Base-by-base conservation (phyloP, 345 rosid species). In the Excoecaria agallocha region DNA sequence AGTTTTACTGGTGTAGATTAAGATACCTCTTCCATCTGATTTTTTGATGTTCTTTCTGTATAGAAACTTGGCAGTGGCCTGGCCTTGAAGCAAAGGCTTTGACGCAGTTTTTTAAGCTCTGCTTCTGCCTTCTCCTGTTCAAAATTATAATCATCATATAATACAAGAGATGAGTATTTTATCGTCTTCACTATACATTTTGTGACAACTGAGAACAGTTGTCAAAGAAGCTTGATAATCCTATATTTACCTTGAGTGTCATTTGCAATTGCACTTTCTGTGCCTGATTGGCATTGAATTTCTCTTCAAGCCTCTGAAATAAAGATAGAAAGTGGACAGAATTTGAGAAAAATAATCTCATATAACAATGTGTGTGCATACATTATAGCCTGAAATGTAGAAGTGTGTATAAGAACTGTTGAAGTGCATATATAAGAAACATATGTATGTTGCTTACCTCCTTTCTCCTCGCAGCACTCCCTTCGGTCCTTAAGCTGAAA, bases 41-140 rank as follows among this genome's bases (percentile, higher is more conserved):
- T 81, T 5, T 73, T 84, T 7, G 69, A 46, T 71, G 78, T 62
- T 70, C 87, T 86, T 48, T 87, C 87, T 79, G 84, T 89, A 75
- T 94, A 94, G 71, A 94, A 94, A n/a, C 85, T 81, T 9, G 98
- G 98, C 71, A 94, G 85, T 56, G 97, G 98, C 78, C 91, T 87
- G 30, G 98, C 97, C 84, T 92, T 94, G 89, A 92, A 94, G 87
- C 98, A 90, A 65, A 90, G 87, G 76, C 75, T 87, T 84, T 84
- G 85, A 15, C 89, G 51, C 79, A 87, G 80, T 79, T 80, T 90
- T 73, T 85, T 88, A 76, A 86, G 75, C 78, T 94, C 93, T 70
- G 86, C 79, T 84, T 76, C 96, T 70, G 87, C 89, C 48, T 87
- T 92, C 70, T 79, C 90, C 93, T 87, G 90, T 73, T 70, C 79